Percentiles rank a stretch among this genome's conserved stretches.
These are phyloP conservation scores for Hibiscus syriacus DNA, from an alignment of 345 rosid species.

Conservation along the genomic window DNA sequence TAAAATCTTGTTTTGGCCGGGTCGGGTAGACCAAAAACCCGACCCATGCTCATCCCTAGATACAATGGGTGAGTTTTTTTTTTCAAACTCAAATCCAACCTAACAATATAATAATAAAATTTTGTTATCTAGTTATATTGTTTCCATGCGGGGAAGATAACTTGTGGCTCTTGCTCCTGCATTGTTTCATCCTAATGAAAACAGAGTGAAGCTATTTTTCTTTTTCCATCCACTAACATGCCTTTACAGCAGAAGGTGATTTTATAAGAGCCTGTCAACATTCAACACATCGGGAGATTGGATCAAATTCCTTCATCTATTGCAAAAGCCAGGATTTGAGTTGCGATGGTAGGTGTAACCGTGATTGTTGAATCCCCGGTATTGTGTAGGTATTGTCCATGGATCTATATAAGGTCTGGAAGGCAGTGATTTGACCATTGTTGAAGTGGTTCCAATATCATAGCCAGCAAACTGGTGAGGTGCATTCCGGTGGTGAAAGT, in stretches of 20 bases:
- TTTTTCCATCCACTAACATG: conserved; percentile 13
- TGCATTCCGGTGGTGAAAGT: conserved; percentile 15
- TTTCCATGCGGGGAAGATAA: not conserved
- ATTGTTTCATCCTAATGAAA: not conserved
- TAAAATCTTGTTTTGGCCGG: no score
- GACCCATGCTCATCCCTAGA: no score
- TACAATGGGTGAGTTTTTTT: no score
- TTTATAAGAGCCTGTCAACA: conserved; percentile 9
- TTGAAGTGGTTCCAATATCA: conserved; percentile 25
- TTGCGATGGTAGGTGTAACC: conserved; percentile 13
- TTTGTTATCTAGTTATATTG: not conserved
- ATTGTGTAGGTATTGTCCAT: conserved; percentile 12
- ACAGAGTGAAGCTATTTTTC: not conserved
- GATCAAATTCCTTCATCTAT: conserved; percentile 17
- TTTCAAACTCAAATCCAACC: no score
- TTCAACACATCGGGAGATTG: conserved; percentile 19
- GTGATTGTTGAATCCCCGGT: conserved; percentile 19
- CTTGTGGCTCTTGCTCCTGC: not conserved
- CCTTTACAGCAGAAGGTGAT: conserved; percentile 3
- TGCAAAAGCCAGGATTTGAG: conserved; percentile 18
- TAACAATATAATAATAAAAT: no score
- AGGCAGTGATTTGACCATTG: conserved; percentile 21
- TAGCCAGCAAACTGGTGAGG: conserved; percentile 9
- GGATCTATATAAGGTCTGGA: conserved; percentile 14
- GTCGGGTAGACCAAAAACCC: no score